Conservation (phyloP, 2,329 filamentous ascomycete species). For the Penicillium sp. region DNA sequence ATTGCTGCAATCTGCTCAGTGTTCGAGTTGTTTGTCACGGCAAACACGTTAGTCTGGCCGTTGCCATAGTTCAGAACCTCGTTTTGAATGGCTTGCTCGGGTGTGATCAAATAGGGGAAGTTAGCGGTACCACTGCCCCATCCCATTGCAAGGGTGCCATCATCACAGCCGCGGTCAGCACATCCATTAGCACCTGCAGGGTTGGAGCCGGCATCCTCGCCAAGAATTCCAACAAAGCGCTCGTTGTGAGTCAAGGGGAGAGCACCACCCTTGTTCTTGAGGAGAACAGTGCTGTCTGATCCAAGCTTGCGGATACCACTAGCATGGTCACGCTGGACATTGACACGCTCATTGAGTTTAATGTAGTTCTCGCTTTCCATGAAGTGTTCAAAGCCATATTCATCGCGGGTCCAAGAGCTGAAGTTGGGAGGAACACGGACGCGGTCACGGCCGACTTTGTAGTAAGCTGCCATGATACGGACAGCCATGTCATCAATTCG, state of each 20-base stretch:
- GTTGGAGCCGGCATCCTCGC: constrained; percentile 80
- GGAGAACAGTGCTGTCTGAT: constrained; percentile 79
- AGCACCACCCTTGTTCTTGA: constrained; percentile 78
- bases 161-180: constrained; percentile 65
- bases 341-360: constrained; percentile 77
- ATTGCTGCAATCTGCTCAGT: constrained; percentile 54
- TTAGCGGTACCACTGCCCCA: constrained; percentile 65
- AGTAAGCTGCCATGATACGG: constrained; percentile 72
- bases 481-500: constrained; percentile 90
- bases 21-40: constrained; percentile 63
- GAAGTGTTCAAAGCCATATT: constrained; percentile 70
- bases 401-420: constrained; percentile 81
- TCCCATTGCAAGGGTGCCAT: constrained; percentile 66
- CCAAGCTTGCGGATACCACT: constrained; percentile 74
- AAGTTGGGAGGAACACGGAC: constrained; percentile 72
- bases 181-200: constrained; percentile 79
- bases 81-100: constrained; percentile 67
- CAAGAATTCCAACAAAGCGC: constrained; percentile 75
- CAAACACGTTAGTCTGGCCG: constrained; percentile 66
- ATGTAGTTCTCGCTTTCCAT: constrained; percentile 63
- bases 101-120: constrained; percentile 67
- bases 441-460: constrained; percentile 63
- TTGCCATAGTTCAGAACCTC: constrained; percentile 59
- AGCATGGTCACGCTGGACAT: constrained; percentile 79
- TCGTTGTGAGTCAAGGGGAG: constrained; percentile 78